These are phyloP conservation scores for Fusarium paranaense DNA, from an alignment of 2,329 filamentous ascomycete genomes.

Conservation along the genomic window DNA sequence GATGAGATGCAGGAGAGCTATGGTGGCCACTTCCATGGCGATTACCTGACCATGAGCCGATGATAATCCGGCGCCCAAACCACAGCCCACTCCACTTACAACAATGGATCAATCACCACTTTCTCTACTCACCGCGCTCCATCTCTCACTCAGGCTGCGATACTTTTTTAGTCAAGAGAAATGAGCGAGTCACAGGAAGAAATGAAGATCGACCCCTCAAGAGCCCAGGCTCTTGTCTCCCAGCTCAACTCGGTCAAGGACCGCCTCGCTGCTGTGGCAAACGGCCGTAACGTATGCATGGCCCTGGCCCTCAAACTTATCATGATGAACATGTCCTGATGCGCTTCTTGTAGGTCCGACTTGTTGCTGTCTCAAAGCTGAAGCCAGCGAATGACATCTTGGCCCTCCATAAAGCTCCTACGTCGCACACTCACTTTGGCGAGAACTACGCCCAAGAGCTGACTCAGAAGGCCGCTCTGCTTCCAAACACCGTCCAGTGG, in stretches of 20 bases:
- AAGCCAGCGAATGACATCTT: conserved; percentile 94
- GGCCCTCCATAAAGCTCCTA: conserved; percentile 75
- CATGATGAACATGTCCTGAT: conserved; percentile 9
- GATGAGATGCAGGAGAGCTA: neutral
- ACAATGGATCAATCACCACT: conserved; percentile 20
- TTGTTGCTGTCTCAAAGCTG: conserved; percentile 96
- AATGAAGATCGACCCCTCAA: conserved; percentile 72
- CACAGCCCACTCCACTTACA: conserved; percentile 41
- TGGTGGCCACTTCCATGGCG: conserved; percentile 27
- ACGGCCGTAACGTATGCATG: conserved; percentile 64
- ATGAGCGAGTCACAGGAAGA: conserved; percentile 59
- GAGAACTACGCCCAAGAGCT: conserved; percentile 98
- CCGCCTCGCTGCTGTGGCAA: conserved; percentile 65
- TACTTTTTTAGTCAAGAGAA: conserved; percentile 18
- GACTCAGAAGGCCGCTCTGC: conserved; percentile 81
- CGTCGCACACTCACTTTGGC: conserved; percentile 82
- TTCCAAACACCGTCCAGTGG: conserved; percentile 85
- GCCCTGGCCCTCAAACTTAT: neutral
- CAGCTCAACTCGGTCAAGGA: conserved; percentile 72
- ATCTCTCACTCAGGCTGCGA: neutral
- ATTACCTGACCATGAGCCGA: conserved; percentile 42
- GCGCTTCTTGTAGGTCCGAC: conserved; percentile 69
- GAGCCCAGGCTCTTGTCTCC: conserved; percentile 71
- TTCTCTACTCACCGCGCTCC: neutral
- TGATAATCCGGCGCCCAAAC: conserved; percentile 48